Evolutionary conservation across 139 green algal species (phyloP).

Genomic region (Trebouxia sp.): DNA sequence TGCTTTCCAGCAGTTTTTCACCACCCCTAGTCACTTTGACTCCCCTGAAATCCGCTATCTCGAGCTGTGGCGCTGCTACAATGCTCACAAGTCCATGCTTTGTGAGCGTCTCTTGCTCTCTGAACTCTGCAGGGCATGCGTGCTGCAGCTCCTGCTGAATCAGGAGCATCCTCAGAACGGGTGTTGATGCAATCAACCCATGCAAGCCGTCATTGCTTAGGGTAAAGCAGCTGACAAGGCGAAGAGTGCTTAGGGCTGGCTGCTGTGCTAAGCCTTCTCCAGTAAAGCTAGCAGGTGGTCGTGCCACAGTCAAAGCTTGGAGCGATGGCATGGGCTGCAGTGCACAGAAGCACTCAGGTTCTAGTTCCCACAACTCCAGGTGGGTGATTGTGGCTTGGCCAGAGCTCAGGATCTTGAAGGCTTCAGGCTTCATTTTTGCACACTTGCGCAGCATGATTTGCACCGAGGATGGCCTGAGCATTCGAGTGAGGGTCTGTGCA

Average conservation of each 20-base stretch:
- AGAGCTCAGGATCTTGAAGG: neutral
- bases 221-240: neutral
- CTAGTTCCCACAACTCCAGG: conserved; percentile 2
- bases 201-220: neutral
- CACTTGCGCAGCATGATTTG: conserved; percentile 11
- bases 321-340: neutral
- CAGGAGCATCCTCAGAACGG: neutral
- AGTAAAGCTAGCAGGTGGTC: neutral
- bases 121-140: neutral
- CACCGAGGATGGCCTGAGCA: neutral
- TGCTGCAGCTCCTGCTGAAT: neutral
- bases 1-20: conserved; percentile 20
- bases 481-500: neutral
- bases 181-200: neutral
- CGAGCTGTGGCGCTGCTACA: neutral
- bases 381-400: neutral
- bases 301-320: neutral
- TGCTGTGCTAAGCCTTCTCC: neutral
- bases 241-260: neutral
- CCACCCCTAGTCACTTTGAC: neutral
- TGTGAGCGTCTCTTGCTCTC: neutral
- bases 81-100: neutral
- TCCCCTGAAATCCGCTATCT: neutral
- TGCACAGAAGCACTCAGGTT: neutral
- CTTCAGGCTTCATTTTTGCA: neutral